phyloP scores from a whole-genome alignment of 2,329 filamentous ascomycete species.

The Nectriaceae sp. region DNA sequence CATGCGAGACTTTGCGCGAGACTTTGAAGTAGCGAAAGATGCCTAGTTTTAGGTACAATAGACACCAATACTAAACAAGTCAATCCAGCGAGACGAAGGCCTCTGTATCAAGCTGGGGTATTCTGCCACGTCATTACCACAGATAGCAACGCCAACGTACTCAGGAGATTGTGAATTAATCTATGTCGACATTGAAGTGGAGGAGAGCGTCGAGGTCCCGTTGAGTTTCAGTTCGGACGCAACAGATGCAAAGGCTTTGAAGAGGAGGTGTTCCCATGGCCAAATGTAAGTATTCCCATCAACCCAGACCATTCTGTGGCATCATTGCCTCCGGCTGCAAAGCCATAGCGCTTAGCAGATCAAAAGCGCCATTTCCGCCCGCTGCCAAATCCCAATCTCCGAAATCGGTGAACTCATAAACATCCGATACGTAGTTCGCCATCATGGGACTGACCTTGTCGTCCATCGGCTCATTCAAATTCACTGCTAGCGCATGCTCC shows the following conservation, averaged over 20 bases:
- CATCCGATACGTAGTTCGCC: slow-evolving; percentile 26
- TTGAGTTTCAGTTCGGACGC: slow-evolving; percentile 19
- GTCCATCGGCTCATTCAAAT: slow-evolving; percentile 33
- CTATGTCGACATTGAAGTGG: not conserved
- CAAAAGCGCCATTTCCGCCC: slow-evolving; percentile 30
- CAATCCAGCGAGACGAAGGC: too few relatives aligned
- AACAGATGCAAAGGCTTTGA: slow-evolving; percentile 22
- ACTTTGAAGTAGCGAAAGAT: not conserved
- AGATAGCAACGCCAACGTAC: too few relatives aligned
- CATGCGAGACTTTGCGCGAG: slow-evolving; percentile 10
- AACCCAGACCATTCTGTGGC: slow-evolving; percentile 25
- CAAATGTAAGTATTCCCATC: slow-evolving; percentile 18
- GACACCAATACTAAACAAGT: too few relatives aligned
- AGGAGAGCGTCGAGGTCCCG: slow-evolving; percentile 12
- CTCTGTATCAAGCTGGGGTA: too few relatives aligned
- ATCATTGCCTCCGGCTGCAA: slow-evolving; percentile 26
- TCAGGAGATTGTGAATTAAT: too few relatives aligned
- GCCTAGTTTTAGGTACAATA: not conserved
- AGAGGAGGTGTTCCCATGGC: too few relatives aligned
- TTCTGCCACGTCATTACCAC: too few relatives aligned
- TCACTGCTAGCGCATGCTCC: slow-evolving; percentile 38
- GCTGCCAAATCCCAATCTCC: slow-evolving; percentile 36
- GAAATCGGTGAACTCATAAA: slow-evolving; percentile 36
- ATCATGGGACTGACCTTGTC: slow-evolving; percentile 32
- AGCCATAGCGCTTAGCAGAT: slow-evolving; percentile 29